Conservation (phyloP, 2,329 filamentous ascomycete genomes). For the Calonectria pseudoturangicola region DNA sequence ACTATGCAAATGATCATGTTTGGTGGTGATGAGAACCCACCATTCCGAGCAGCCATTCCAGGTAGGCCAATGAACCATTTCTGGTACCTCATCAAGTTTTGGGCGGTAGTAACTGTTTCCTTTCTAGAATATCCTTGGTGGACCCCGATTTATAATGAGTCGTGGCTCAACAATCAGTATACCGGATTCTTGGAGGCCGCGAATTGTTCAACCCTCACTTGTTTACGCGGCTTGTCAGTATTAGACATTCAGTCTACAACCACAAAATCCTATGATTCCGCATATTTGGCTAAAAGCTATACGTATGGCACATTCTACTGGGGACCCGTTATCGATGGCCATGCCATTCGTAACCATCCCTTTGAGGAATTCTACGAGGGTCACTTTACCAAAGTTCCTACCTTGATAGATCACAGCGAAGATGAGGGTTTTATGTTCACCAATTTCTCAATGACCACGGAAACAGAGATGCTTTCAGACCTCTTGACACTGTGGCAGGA, state of each 20-base stretch:
- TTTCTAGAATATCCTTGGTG: slow-evolving; percentile 18
- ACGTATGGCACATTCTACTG: slow-evolving; percentile 11
- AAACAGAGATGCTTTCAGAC: background rate
- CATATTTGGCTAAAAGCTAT: background rate
- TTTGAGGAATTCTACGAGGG: background rate
- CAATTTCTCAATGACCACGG: background rate
- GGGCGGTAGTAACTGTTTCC: background rate
- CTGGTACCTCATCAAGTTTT: too few species aligned
- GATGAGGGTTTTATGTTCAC: slow-evolving; percentile 9
- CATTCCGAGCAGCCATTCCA: slow-evolving; percentile 8
- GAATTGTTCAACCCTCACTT: background rate
- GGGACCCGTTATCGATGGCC: slow-evolving; percentile 2
- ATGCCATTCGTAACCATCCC: background rate
- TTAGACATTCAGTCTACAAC: background rate
- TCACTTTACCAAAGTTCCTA: slow-evolving; percentile 13
- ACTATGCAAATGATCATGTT: slow-evolving; percentile 23
- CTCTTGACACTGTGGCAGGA: background rate
- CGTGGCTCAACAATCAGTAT: background rate
- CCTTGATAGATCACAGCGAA: background rate
- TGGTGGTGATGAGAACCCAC: slow-evolving; percentile 6
- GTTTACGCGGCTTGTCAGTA: background rate
- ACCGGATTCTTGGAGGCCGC: slow-evolving; percentile 5
- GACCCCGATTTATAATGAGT: background rate
- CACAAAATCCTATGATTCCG: background rate
- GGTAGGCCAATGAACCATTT: background rate